A percentile compares a stretch with the other conserved stretches of the same genome.
Evolutionary conservation across 163 green algal genomes (phyloP).

Genomic region (Chlamydomonas reinhardtii): DNA sequence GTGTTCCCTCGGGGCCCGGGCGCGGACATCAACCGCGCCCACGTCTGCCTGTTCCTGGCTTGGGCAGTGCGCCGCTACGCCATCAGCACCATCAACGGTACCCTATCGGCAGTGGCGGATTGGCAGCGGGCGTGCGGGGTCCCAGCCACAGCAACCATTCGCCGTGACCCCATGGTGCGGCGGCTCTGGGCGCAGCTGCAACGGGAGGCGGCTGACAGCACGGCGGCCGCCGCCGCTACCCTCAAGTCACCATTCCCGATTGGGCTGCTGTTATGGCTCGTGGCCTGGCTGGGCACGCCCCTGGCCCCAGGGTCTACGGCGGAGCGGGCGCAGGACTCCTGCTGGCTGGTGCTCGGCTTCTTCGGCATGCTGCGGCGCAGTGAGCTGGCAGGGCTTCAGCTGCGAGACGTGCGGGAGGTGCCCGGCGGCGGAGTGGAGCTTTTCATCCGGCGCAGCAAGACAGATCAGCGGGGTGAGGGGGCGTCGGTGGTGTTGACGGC

Average conservation of each 20-base stretch:
- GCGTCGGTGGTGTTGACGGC: neutral
- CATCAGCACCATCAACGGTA: neutral
- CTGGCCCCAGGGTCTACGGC: neutral
- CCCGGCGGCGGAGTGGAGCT: neutral
- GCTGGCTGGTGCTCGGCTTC: constrained; percentile 9
- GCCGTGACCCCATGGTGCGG: neutral
- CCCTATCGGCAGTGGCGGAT: neutral
- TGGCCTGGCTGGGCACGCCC: neutral
- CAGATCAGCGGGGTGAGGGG: neutral
- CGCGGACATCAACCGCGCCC: neutral
- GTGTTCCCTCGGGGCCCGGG: neutral
- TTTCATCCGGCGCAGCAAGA: neutral
- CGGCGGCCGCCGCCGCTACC: too few relatives aligned
- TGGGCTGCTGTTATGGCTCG: neutral
- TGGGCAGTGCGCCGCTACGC: neutral
- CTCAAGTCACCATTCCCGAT: neutral
- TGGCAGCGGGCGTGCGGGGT: neutral
- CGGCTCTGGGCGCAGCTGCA: neutral
- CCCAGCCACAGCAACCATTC: neutral
- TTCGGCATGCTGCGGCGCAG: too few relatives aligned
- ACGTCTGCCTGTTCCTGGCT: neutral
- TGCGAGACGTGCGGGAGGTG: neutral
- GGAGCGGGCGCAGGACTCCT: neutral
- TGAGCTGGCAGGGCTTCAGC: neutral
- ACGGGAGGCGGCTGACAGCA: too few relatives aligned